Base-by-base conservation (phyloP, 768 basidiomycete species). In the Tephrocybe sp. region DNA sequence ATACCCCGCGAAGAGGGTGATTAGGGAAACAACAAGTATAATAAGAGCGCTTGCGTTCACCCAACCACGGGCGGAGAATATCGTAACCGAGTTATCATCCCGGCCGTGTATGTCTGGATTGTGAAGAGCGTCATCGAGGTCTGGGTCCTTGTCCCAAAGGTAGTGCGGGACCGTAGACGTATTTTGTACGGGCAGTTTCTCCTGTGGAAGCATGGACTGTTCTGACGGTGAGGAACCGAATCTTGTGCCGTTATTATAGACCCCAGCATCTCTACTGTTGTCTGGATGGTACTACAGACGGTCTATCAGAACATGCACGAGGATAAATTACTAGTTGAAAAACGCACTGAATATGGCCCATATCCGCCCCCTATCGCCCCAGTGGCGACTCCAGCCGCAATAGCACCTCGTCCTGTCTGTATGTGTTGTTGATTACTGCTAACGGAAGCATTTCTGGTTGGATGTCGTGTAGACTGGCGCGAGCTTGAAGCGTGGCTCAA, bases 41-140 rank as follows among this genome's bases (percentile, higher is more conserved):
- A 91, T 53, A 19, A 98, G 78, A 25, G 85, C 86, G 11, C 77
- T 72, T n/a, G 79, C 76, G 63, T 98, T 98, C 25, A 77, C 68
- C 82, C 92, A 87, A 1, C 96, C 96, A 66, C 94, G 78, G 7
- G 75, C 68, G 6, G 93, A 95, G 62, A 93, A 91, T 22, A 89
- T 58, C 3, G 84, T 83, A 51, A 87, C 89, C 6, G 78, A 74
- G 44, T 70, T 70, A 51, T 86, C 80, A 21, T 78, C 69, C 1
- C 75, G 74, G 2, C 79, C 80, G 45, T 85, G 75, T n/a, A 80
- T 73, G 71, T 92, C 89, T 37, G 84, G 92, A 72, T 92, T 89
- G 66, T 98, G 95, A 18, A 98, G 77, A 18, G 83, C 79, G 65
- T 98, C 95, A 71, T 97, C 94, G 15, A 88, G 75, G 63, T 95